Conservation (phyloP, 106 monocot genomes). For the Phalaenopsis equestris region DNA sequence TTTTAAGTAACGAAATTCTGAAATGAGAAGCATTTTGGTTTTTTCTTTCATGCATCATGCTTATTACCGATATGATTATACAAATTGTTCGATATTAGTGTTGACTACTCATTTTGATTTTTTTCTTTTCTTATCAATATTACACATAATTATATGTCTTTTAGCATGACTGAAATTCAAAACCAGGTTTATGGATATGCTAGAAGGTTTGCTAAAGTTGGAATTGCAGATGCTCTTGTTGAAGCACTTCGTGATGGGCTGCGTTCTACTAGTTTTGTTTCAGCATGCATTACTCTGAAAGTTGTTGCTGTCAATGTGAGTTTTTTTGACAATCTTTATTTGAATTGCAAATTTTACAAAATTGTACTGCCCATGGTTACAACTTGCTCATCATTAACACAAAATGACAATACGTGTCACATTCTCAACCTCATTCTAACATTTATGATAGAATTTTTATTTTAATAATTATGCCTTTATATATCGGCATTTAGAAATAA, state of each 20-base stretch:
- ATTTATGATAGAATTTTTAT: not conserved
- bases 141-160: not conserved
- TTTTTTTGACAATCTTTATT: not conserved
- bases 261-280: slow-evolving; percentile 34
- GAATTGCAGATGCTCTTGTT: slow-evolving; percentile 76
- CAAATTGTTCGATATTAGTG: not conserved
- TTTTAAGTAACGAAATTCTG: not conserved
- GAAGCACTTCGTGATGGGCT: slow-evolving; percentile 42
- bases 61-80: not conserved
- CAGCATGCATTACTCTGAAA: slow-evolving; percentile 75
- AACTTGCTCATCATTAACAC: not conserved
- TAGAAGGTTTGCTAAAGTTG: slow-evolving; percentile 73
- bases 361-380: not conserved
- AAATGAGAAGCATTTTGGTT: not conserved
- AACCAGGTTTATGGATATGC: slow-evolving; percentile 85
- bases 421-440: not conserved
- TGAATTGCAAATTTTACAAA: not conserved
- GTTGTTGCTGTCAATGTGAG: slow-evolving; percentile 92
- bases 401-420: not conserved
- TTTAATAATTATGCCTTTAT: not conserved
- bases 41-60: not conserved
- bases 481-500: not conserved
- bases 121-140: not conserved
- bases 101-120: not conserved
- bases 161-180: not conserved